These are phyloP conservation scores for Curvularia verruculosa DNA, from an alignment of 2,329 filamentous ascomycete genomes.

Conservation along the genomic window DNA sequence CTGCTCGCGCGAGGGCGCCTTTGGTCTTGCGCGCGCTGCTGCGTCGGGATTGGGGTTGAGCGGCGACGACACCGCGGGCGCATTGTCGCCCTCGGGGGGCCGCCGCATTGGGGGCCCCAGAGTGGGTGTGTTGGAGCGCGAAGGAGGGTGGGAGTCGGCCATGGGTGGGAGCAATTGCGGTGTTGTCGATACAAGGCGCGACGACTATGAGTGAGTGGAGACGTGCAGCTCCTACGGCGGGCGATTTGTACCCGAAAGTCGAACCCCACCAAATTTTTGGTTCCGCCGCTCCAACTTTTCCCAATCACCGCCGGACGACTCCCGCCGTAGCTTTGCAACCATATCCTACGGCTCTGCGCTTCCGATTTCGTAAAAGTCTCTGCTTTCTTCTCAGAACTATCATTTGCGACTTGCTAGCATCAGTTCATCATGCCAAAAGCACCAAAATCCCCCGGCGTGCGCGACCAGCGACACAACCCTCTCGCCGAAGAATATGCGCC, in stretches of 20 bases:
- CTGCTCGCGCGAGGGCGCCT: constrained; percentile 50
- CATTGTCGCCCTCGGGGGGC: constrained; percentile 70
- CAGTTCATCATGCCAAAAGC: constrained; percentile 75
- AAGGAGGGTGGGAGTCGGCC: constrained; percentile 44
- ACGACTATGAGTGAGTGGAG: constrained; percentile 6
- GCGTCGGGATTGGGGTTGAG: constrained; percentile 68
- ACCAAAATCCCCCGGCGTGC: constrained; percentile 60
- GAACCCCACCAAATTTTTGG: constrained; percentile 25
- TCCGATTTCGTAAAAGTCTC: not conserved
- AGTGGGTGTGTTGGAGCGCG: constrained; percentile 47
- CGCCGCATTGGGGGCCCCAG: constrained; percentile 64
- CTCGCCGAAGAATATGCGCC: constrained; percentile 85
- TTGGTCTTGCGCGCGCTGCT: constrained; percentile 51
- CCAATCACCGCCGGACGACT: constrained; percentile 4
- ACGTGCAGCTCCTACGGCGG: constrained; percentile 22
- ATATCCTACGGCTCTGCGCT: not conserved
- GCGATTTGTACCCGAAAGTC: constrained; percentile 18
- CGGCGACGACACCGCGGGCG: constrained; percentile 73
- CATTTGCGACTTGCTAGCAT: not conserved
- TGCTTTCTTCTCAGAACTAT: no score
- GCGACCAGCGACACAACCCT: constrained; percentile 80
- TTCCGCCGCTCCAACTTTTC: constrained; percentile 17
- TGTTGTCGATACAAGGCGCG: constrained; percentile 12
- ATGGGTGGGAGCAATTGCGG: constrained; percentile 27
- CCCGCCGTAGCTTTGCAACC: not conserved